Evolutionary conservation across 805 yeast genomes (phyloP).

Genomic region (Blastobotrys robertii): DNA sequence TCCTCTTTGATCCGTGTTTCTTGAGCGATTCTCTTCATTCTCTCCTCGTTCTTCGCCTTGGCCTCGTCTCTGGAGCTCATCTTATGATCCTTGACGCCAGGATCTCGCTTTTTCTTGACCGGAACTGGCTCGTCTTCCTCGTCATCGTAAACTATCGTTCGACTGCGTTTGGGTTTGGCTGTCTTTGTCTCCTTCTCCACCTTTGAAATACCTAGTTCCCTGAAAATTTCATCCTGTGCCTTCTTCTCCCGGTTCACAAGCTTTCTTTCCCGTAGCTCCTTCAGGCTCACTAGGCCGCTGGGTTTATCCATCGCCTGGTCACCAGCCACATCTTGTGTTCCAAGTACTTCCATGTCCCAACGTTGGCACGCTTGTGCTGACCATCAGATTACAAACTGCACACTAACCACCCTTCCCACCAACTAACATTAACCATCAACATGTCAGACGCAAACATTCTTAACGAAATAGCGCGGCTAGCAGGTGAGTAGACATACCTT

Average conservation of each 20-base stretch:
- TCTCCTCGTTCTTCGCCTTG: conserved; percentile 9
- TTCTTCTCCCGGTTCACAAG: not conserved
- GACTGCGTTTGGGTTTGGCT: not conserved
- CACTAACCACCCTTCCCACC: too few species aligned
- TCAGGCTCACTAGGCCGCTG: not conserved
- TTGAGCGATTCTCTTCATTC: conserved; percentile 8
- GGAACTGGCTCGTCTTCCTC: not conserved
- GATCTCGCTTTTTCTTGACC: not conserved
- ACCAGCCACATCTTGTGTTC: not conserved
- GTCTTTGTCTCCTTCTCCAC: not conserved
- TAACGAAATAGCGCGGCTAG: conserved; percentile 16
- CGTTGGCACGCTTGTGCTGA: not conserved
- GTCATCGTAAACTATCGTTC: conserved; percentile 1
- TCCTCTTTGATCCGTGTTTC: conserved; percentile 15
- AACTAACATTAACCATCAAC: not conserved
- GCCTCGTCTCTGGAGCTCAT: conserved; percentile 6
- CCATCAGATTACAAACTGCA: not conserved
- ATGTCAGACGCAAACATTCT: conserved; percentile 17
- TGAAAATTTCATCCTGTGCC: not conserved
- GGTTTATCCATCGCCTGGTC: not conserved
- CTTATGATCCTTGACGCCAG: not conserved
- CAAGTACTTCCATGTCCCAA: not conserved
- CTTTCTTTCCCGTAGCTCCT: not conserved
- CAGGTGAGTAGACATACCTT: conserved; percentile 11
- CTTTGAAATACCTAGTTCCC: not conserved